Base-by-base conservation (phyloP, 495 filamentous ascomycete genomes). In the Daldinia decipiens region DNA sequence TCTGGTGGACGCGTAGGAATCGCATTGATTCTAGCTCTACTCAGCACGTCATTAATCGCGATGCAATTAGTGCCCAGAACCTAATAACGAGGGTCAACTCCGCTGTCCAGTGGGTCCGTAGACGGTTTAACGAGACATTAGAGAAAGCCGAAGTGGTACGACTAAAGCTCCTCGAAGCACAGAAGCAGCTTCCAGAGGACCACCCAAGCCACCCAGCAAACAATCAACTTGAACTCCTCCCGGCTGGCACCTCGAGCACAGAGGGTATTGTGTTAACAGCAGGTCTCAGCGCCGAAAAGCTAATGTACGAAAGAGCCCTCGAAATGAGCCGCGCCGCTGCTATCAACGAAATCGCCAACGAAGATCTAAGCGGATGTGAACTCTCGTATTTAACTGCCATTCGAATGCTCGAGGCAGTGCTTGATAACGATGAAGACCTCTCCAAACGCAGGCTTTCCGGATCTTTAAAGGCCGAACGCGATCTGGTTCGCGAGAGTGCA, bases 291-390 rank as follows among this genome's bases (percentile, higher is more conserved):
- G 95, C 95, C 0, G 95, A 98, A 80, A 97, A 93, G 79, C 80
- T 99, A 53, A 99, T 99, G 96, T 99, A 97, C 72, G 96, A 99
- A 69, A 92, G 95, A 13, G 95, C 95, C 3, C 79, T 97, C 24
- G 95, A 99, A 78, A 97, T 99, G 95, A 97, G 93, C 71, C 89
- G 93, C 39, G 87, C 92, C 2, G 94, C 95, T 5, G 95, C 95
- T 3, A 95, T 98, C 75, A 97, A 94, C 72, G 95, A 99, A 80
- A 90, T 98, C 58, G 92, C 95, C 8, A 91, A 92, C 55, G 92
- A 96, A 62, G 94, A 99, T 82, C 84, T 99, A 1, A 79, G 81
- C 1, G 95, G 93, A 19, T 97, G 95, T 65, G 95, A 98, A 75
- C 88, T 97, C n/a, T 90, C 91, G 24, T 99, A 99, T 74, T 82